Evolutionary conservation across 768 basidiomycete genomes (phyloP), one percentile per base, ranked within the genome.

Genomic region (Kwoniella newhampshirensis): DNA sequence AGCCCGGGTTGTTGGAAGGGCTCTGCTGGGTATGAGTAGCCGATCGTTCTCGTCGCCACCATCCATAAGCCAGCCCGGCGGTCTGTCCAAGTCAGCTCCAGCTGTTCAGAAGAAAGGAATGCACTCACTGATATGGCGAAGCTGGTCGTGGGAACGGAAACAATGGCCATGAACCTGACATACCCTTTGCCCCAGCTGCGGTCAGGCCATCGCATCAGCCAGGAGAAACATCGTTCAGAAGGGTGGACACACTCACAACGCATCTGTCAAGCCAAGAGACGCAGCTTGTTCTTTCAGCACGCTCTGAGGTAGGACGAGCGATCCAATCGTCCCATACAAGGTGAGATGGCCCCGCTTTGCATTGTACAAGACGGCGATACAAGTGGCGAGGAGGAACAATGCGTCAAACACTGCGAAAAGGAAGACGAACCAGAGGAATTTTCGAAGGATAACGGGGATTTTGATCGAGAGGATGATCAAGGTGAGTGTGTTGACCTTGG

Each of bases 111-210:
- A 15, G n/a, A n/a, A n/a, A 32, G 32, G 13, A 32, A 32, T 32
- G 32, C 27, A 46, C 50, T 40, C 13, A 51, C 50, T 4, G 36
- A 18, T 12, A 51, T 37, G 12, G 35, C 35, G 26, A 51, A 51
- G 13, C 37, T 23, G 4, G 50, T 37, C 3, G 50, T 28, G 50
- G 37, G 20, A 3, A 51, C 12, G 12, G 32, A 32, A 13, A 40
- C 20, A 36, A 51, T 51, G 6, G 50, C 50, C 50, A 51, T 51
- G 50, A 51, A 51, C 37, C 40, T 51, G 50, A 51, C 50, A 36
- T 51, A 51, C 20, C 37, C 50, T 27, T 51, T 51, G 6, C 50
- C 50, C 50, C 50, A 51, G 50, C 50, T 51, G n/a, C n/a, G n/a
- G 25, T 7, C 32, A 32, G 13, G 13, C 32, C 6, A 32, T 32